Percentiles rank a stretch among this genome's conserved stretches.
phyloP scores from a whole-genome alignment of 441 rosid species.

The Arabidopsis hybrid region DNA sequence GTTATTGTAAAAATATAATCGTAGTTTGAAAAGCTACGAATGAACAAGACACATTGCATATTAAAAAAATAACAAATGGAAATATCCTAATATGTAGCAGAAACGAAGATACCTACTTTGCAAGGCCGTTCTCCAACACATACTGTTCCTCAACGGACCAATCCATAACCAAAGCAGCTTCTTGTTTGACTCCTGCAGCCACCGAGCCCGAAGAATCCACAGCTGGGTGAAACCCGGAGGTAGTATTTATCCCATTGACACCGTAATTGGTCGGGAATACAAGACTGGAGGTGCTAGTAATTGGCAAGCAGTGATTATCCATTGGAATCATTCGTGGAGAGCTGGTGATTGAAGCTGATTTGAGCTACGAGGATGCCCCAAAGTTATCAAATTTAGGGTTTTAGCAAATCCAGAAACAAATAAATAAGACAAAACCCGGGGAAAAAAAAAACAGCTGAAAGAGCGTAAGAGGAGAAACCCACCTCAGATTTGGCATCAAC shows the following conservation, averaged over 20 bases:
- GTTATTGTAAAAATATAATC: constrained; percentile 3
- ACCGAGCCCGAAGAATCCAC: constrained; percentile 42
- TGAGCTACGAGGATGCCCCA: constrained; percentile 46
- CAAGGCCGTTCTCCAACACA: constrained; percentile 82
- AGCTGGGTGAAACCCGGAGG: constrained; percentile 39
- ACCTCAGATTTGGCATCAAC: constrained; percentile 27
- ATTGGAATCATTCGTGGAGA: constrained; percentile 57
- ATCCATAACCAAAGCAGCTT: constrained; percentile 77
- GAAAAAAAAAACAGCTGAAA: background rate
- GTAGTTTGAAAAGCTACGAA: constrained; percentile 36
- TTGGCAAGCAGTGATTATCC: constrained; percentile 57
- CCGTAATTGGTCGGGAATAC: constrained; percentile 53
- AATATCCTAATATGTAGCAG: constrained; percentile 22
- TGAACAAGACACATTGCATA: constrained; percentile 13
- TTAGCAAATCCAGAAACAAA: constrained; percentile 40
- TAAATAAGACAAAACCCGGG: background rate
- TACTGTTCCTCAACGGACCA: constrained; percentile 90
- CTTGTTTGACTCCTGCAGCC: constrained; percentile 55
- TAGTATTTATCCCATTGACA: constrained; percentile 46
- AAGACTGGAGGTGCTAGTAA: constrained; percentile 50
- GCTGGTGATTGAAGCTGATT: constrained; percentile 52
- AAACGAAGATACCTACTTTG: constrained; percentile 56
- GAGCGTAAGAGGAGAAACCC: constrained; percentile 8
- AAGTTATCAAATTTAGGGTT: constrained; percentile 54
- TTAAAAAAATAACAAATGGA: background rate